Base-by-base conservation (phyloP, 2,329 filamentous ascomycete genomes). In the Coniochaeta pulveracea region DNA sequence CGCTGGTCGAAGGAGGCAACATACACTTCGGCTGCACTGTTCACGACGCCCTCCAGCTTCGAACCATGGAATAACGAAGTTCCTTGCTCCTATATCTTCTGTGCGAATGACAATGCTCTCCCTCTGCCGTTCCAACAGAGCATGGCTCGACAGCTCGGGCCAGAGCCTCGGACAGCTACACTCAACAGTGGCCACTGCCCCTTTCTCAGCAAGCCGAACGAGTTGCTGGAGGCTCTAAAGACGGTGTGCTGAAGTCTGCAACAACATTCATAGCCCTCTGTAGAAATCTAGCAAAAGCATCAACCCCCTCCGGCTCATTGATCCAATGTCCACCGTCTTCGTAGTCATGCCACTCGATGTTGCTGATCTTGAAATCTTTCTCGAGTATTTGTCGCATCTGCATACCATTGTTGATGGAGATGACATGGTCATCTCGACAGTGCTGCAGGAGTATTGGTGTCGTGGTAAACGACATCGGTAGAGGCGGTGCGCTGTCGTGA, bases 311-410 rank as follows among this genome's bases (percentile, higher is more conserved):
- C 4, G 47, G 45, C 26, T 50, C 48, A 29, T 48, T 45, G 34
- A 49, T 21, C 46, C 44, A 51, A 30, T 52, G 47, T 1, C 46
- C 47, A 34, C 36, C 48, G 31, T 48, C 40, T 19, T 43, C 23
- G 26, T 55, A 55, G 21, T 52, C 50, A 2, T 41, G 43, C 45
- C 44, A 54, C 22, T 49, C 35, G 1, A 54, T 41, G 8, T 32
- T 22, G n/a, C 26, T 19, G 11, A 24, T 26, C 2, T 28, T 27
- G 10, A 41, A 24, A n/a, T n/a, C n/a, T 6, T 28, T 10, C 5
- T 10, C 21, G 8, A 56, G 35, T 10, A 21, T 35, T 18, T 50
- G 36, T 6, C 43, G 38, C 5, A 56, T 37, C 0, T 29, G 15
- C 14, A 28, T 37, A 4, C 50, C 48, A 14, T 54, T 43, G 3